phyloP scores from a whole-genome alignment of 495 filamentous ascomycete genomes.

The Annulohypoxylon bovei region DNA sequence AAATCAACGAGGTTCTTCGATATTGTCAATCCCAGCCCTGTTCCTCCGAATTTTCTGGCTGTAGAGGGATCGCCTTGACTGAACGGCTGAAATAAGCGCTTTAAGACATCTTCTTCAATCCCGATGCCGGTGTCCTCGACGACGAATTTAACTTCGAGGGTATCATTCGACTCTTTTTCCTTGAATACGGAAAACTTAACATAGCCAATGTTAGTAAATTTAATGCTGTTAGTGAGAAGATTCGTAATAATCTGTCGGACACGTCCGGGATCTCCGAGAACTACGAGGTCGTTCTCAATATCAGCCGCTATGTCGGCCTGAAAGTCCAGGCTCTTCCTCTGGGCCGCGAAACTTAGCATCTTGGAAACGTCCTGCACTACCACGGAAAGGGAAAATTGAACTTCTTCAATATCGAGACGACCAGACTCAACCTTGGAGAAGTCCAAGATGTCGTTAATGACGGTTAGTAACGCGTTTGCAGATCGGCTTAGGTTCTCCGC shows the following conservation, averaged over 20 bases:
- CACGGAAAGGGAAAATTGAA: constrained; percentile 78
- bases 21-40: constrained; percentile 83
- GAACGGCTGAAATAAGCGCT: constrained; percentile 84
- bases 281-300: constrained; percentile 56
- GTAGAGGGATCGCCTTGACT: constrained; percentile 85
- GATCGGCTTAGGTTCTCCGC: constrained; percentile 83
- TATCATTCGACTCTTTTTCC: constrained; percentile 59
- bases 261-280: constrained; percentile 80
- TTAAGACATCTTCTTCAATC: constrained; percentile 77
- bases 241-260: constrained; percentile 87
- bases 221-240: constrained; percentile 87
- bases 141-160: constrained; percentile 64
- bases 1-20: constrained; percentile 80
- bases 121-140: constrained; percentile 88
- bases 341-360: constrained; percentile 68
- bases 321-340: constrained; percentile 68
- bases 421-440: constrained; percentile 89
- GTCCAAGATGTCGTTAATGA: constrained; percentile 92
- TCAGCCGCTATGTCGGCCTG: constrained; percentile 56
- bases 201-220: constrained; percentile 80
- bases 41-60: constrained; percentile 80
- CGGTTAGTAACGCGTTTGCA: constrained; percentile 80
- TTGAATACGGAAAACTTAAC: constrained; percentile 65
- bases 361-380: constrained; percentile 76
- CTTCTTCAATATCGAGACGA: constrained; percentile 75